A percentile compares a stretch with the other conserved stretches of the same genome.
Evolutionary conservation across 1,284 basidiomycete genomes (phyloP).

Genomic region (Pisolithus thermaeus): DNA sequence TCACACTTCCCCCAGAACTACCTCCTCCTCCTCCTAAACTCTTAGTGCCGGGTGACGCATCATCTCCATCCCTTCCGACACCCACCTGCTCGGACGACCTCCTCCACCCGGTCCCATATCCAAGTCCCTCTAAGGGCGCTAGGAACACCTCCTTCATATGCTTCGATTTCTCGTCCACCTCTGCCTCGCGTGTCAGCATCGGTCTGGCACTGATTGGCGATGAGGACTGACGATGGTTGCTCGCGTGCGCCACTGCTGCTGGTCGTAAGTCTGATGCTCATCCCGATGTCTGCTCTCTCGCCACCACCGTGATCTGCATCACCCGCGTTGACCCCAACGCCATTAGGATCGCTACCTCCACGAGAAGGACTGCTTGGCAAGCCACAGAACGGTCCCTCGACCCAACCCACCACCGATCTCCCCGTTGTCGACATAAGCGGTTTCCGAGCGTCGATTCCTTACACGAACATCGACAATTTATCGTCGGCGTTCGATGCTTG

Average conservation of each 20-base stretch:
- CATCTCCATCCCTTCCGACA: slow-evolving; percentile 11
- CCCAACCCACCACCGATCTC: slow-evolving; percentile 4
- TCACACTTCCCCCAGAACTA: slow-evolving; percentile 4
- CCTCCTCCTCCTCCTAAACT: slow-evolving; percentile 3
- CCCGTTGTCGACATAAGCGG: slow-evolving; percentile 37
- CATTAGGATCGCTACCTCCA: no score
- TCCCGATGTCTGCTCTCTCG: not conserved
- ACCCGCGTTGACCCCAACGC: not conserved
- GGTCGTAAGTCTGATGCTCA: slow-evolving; percentile 4
- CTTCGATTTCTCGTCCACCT: slow-evolving; percentile 55
- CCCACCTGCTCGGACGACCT: slow-evolving; percentile 4
- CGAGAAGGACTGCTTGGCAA: no score
- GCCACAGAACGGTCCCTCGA: slow-evolving; percentile 4
- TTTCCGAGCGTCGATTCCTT: slow-evolving; percentile 40
- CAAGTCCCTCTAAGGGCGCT: slow-evolving; percentile 51
- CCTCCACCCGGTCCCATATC: slow-evolving; percentile 11
- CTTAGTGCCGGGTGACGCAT: not conserved
- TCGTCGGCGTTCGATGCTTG: slow-evolving; percentile 57
- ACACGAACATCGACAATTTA: slow-evolving; percentile 49
- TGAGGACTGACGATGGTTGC: slow-evolving; percentile 19
- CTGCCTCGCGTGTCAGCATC: slow-evolving; percentile 29
- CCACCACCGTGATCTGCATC: not conserved
- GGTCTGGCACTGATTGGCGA: slow-evolving; percentile 25
- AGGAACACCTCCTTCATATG: slow-evolving; percentile 63
- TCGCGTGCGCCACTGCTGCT: slow-evolving; percentile 2